Percentiles rank a stretch among this genome's conserved stretches.
phyloP scores from a whole-genome alignment of 305 asterid species.

The Fraxinus baroniana region DNA sequence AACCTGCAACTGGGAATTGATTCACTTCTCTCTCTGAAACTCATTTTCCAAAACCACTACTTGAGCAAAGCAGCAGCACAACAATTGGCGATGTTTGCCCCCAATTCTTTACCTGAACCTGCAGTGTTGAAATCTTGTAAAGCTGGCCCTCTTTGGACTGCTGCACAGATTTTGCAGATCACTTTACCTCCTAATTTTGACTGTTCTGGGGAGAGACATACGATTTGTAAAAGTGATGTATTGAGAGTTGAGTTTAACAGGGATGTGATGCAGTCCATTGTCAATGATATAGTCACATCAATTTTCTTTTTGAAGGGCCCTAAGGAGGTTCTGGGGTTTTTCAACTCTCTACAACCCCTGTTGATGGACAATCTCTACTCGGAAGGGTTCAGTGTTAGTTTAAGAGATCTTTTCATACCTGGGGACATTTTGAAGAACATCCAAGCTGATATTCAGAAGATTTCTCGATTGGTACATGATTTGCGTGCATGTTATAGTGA shows the following conservation, averaged over 20 bases:
- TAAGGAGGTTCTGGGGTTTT: constrained; percentile 65
- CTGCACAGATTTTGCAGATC: constrained; percentile 66
- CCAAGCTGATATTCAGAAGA: constrained; percentile 49
- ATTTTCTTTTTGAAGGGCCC: constrained; percentile 87
- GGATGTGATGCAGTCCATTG: constrained; percentile 62
- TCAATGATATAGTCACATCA: constrained; percentile 71
- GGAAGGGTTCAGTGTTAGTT: constrained; percentile 74
- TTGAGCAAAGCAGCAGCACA: constrained; percentile 56
- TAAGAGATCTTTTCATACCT: constrained; percentile 67
- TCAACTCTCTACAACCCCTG: constrained; percentile 70
- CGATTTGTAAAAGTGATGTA: constrained; percentile 54
- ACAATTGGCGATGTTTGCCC: constrained; percentile 82
- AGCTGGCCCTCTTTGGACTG: constrained; percentile 77
- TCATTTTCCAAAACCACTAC: constrained; percentile 52
- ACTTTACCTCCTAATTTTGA: constrained; percentile 67
- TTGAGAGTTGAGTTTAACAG: constrained; percentile 51
- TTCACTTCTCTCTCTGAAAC: constrained; percentile 70
- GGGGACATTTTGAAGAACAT: constrained; percentile 46
- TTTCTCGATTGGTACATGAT: constrained; percentile 44
- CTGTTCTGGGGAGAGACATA: constrained; percentile 68
- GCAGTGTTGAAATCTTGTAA: constrained; percentile 50
- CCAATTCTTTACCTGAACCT: constrained; percentile 50
- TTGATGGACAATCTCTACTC: constrained; percentile 74
- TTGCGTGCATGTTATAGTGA: constrained; percentile 58
- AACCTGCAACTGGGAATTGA: constrained; percentile 83